phyloP scores from a whole-genome alignment of 1,284 basidiomycete genomes.

The Ceratobasidium theobromae region DNA sequence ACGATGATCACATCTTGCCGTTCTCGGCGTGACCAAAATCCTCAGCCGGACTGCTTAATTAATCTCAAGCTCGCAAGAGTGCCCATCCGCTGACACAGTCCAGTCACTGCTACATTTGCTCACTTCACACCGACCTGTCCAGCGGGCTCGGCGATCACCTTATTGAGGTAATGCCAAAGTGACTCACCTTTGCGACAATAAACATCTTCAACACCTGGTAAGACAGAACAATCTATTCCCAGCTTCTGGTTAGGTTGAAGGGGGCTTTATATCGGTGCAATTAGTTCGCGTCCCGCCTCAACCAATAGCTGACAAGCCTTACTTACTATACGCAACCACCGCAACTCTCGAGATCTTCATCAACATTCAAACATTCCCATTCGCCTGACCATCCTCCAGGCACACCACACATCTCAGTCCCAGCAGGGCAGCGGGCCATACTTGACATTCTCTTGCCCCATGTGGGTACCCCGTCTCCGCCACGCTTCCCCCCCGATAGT shows the following conservation, averaged over 20 bases:
- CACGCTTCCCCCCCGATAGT: neutral
- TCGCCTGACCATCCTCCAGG: neutral
- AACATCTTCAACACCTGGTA: slow-evolving; percentile 3
- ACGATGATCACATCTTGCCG: no score
- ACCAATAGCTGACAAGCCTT: neutral
- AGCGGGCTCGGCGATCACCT: neutral
- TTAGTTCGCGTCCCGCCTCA: neutral
- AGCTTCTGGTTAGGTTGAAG: slow-evolving; percentile 4
- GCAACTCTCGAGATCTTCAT: slow-evolving; percentile 12
- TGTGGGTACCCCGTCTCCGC: neutral
- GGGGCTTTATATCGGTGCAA: neutral
- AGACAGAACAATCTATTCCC: slow-evolving; percentile 4
- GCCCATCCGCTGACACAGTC: neutral
- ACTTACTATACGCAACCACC: slow-evolving; percentile 14
- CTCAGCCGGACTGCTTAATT: neutral
- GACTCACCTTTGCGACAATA: neutral
- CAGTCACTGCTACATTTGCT: neutral
- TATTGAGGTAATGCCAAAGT: neutral
- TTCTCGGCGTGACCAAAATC: neutral
- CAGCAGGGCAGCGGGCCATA: neutral
- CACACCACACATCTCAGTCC: slow-evolving; percentile 12
- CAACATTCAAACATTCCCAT: slow-evolving; percentile 11
- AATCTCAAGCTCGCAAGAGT: neutral
- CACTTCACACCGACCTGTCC: slow-evolving; percentile 2
- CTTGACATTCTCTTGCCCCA: neutral